Conservation (phyloP, 1,284 basidiomycete genomes). For the Takashimella tepidaria region DNA sequence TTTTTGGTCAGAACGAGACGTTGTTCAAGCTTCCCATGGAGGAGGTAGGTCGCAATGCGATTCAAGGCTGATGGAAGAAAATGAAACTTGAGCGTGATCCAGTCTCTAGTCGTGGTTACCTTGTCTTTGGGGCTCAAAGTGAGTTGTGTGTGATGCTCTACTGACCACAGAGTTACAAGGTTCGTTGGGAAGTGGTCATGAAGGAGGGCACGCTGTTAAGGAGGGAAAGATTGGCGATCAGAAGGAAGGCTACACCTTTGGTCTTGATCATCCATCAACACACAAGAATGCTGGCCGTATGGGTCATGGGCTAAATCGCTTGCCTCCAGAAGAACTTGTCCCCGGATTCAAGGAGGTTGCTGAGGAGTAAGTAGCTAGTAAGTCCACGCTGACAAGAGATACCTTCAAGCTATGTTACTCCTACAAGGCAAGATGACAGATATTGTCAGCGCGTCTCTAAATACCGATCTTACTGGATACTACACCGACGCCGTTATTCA, state of each 20-base stretch:
- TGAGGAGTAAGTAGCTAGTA: background rate
- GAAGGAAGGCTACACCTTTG: background rate
- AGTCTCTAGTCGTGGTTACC: background rate
- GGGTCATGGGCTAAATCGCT: background rate
- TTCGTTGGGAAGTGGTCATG: background rate
- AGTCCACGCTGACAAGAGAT: background rate
- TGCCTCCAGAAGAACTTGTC: background rate
- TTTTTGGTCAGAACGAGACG: background rate
- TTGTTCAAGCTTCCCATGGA: background rate
- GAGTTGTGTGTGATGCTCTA: background rate
- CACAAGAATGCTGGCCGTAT: background rate
- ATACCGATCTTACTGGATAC: background rate
- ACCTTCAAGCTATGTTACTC: background rate
- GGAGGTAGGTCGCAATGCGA: background rate
- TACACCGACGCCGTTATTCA: background rate
- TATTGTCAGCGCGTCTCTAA: background rate
- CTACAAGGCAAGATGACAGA: background rate
- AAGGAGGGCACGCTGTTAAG: background rate
- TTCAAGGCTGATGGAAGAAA: background rate
- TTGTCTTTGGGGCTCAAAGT: background rate
- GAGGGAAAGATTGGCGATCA: background rate
- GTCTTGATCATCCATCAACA: background rate
- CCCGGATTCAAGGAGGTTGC: background rate
- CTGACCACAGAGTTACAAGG: background rate
- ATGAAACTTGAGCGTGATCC: background rate